Percentiles rank a stretch among this genome's conserved stretches.
Conservation (phyloP, 2,329 filamentous ascomycete genomes). For the Colletotrichum zoysiae region DNA sequence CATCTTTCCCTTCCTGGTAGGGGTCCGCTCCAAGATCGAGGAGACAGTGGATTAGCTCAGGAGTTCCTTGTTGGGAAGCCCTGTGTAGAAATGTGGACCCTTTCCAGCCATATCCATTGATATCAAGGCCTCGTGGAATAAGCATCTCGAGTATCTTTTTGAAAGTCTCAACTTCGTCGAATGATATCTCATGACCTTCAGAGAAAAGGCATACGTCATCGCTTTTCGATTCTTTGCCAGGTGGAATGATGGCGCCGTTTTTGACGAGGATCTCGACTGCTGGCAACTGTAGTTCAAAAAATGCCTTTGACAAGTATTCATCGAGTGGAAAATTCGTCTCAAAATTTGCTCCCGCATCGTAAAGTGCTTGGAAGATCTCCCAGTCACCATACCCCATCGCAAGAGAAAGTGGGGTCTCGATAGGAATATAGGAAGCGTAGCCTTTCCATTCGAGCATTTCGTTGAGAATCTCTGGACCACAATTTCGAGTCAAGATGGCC, state of each 20-base stretch:
- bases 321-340: neutral
- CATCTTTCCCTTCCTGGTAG: no score
- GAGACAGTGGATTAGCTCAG: no score
- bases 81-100: no score
- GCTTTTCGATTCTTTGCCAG: no score
- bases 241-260: neutral
- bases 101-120: no score
- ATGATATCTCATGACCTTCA: neutral
- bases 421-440: no score
- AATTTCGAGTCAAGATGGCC: neutral
- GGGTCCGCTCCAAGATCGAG: neutral
- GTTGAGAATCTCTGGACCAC: neutral
- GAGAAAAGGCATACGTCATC: no score
- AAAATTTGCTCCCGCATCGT: neutral
- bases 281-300: neutral
- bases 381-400: neutral
- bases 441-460: neutral
- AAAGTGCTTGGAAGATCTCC: neutral
- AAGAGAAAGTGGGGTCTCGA: neutral
- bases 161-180: neutral
- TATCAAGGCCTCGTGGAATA: neutral
- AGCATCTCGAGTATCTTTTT: neutral
- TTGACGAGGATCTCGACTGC: neutral
- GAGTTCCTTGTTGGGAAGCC: no score
- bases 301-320: fast-evolving